phyloP scores from a whole-genome alignment of 306 rosid genomes.

The Cucumis cinereus region DNA sequence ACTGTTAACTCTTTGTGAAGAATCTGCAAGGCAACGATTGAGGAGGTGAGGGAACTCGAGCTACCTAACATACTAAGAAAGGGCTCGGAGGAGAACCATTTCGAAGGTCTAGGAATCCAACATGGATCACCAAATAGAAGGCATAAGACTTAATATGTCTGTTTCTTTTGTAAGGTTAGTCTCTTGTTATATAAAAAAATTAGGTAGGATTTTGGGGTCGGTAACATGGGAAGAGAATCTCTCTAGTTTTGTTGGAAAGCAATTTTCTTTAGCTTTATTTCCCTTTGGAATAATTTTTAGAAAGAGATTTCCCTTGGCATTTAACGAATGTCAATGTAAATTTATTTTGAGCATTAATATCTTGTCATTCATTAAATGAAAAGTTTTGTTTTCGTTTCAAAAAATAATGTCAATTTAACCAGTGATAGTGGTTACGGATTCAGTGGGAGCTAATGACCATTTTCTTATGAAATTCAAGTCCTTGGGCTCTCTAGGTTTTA shows the following conservation, averaged over 20 bases:
- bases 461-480: background rate
- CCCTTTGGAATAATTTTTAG: background rate
- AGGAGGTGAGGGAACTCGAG: too few species aligned
- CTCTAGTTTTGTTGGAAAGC: background rate
- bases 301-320: background rate
- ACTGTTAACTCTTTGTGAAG: too few species aligned
- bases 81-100: too few species aligned
- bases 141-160: too few species aligned
- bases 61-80: too few species aligned
- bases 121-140: too few species aligned
- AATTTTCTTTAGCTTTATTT: background rate
- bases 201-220: background rate
- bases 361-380: too few species aligned
- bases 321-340: background rate
- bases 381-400: too few species aligned
- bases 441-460: background rate
- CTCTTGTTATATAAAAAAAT: background rate
- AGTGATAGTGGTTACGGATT: too few species aligned
- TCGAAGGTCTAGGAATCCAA: too few species aligned
- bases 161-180: background rate
- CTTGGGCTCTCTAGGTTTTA: background rate
- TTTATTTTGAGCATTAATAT: too few species aligned
- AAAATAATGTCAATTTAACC: background rate
- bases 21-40: too few species aligned
- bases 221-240: background rate